Base-by-base conservation (phyloP, 75 land plant species). In the Sequoia sempervirens region DNA sequence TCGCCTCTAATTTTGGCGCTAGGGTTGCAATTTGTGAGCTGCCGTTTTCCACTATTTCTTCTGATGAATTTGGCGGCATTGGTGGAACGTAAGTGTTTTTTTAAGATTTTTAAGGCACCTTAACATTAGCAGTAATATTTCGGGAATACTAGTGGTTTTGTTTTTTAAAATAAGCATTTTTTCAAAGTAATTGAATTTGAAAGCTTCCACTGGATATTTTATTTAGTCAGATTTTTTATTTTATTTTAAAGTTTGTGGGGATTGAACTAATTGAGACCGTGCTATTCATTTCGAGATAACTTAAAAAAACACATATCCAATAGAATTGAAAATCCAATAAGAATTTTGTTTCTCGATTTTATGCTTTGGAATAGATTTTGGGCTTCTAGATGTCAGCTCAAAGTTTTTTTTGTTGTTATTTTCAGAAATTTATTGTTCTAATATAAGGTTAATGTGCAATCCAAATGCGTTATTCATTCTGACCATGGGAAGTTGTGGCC, bases 1-100 rank as follows among this genome's bases (percentile, higher is more conserved):
- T 98, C 85, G 99, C 99, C 12, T 92, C 99, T 15, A 90, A 88
- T 75, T 91, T 85, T 56, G 99, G 98, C 5, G 98, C 98, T 11
- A 88, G 86, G 23, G 99, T 96, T 37, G 99, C 99, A 45, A 86
- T 98, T 15, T 93, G 96, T 83, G 99, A 98, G 88, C 89, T 98
- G 52, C 99, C 99, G 0, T 98, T 98, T 81, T 87, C 95, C 2
- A 94, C 98, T 8, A 90, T 97, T 45, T 91, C 99, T 13, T 97
- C 99, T n/a, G 99, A 97, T 3, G 76, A 74, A 10, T 75, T 93
- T 26, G 99, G 99, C 1, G 99, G 99, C 58, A 89, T 97, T n/a
- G 99, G 99, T 66, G 99, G 99, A 84, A 97, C 99, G 99, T 97
- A 88, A 89, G 98, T 89, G 26, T 6, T 26, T 58, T 61, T 61